These are phyloP conservation scores for Boletus sp. DNA, from an alignment of 768 basidiomycete genomes.

Conservation along the genomic window DNA sequence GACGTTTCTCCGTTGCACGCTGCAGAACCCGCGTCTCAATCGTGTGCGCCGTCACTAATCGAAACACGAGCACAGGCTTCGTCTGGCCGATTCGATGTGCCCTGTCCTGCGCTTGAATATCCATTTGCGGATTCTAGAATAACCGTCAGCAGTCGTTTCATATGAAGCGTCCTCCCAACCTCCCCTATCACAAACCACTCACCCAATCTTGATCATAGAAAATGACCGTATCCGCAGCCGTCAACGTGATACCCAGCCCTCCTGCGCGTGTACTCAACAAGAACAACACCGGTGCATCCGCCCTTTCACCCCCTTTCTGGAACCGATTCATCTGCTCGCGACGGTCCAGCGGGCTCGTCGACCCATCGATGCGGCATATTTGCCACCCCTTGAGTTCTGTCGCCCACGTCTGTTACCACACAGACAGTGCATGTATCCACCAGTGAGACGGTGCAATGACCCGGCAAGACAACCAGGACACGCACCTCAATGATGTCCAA, in stretches of 20 bases:
- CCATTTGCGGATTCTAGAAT: slow-evolving; percentile 88
- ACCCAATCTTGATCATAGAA: slow-evolving; percentile 26
- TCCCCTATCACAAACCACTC: neutral
- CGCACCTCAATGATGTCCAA: slow-evolving; percentile 88
- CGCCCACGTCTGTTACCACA: slow-evolving; percentile 59
- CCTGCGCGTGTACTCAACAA: slow-evolving; percentile 92
- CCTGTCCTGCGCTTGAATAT: slow-evolving; percentile 91
- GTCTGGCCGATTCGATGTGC: slow-evolving; percentile 97
- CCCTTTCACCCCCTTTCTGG: slow-evolving; percentile 63
- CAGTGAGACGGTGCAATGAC: neutral
- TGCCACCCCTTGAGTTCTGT: slow-evolving; percentile 75
- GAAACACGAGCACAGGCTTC: slow-evolving; percentile 83
- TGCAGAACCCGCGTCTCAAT: slow-evolving; percentile 92
- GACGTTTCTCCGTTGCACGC: slow-evolving; percentile 79
- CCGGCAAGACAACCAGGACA: neutral
- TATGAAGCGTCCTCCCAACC: neutral
- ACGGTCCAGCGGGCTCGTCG: slow-evolving; percentile 75
- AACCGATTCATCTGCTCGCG: slow-evolving; percentile 82
- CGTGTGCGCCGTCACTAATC: slow-evolving; percentile 82
- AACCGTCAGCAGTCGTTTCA: slow-evolving; percentile 3
- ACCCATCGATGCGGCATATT: slow-evolving; percentile 91
- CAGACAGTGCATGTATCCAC: neutral
- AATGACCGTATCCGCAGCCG: slow-evolving; percentile 49
- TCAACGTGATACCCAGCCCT: slow-evolving; percentile 94
- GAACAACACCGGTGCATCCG: slow-evolving; percentile 70